phyloP scores from a whole-genome alignment of 768 basidiomycete species.

The Phanerochaete carnosa region DNA sequence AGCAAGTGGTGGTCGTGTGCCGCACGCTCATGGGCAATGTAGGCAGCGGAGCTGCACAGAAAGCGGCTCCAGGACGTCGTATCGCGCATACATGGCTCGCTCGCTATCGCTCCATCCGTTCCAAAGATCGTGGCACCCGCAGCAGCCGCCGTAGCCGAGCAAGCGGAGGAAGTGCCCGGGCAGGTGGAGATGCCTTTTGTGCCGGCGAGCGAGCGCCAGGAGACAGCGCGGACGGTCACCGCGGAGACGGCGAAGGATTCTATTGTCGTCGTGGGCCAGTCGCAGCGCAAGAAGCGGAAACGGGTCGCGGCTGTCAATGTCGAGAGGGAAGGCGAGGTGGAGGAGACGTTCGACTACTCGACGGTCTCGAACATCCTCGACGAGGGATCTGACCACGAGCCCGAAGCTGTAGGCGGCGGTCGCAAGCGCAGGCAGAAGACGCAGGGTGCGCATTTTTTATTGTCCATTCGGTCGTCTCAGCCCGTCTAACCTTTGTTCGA shows the following conservation, averaged over 20 bases:
- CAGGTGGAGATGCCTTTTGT: slow-evolving; percentile 78
- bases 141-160: background rate
- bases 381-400: slow-evolving; percentile 27
- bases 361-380: slow-evolving; percentile 41
- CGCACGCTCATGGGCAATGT: background rate
- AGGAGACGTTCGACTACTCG: slow-evolving; percentile 35
- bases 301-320: slow-evolving; percentile 25
- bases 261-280: slow-evolving; percentile 71
- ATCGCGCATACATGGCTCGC: slow-evolving; percentile 61
- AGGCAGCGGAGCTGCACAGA: slow-evolving; percentile 14
- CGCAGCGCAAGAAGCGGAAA: slow-evolving; percentile 63
- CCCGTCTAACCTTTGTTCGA: background rate
- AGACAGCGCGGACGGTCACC: slow-evolving; percentile 26
- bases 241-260: slow-evolving; percentile 43
- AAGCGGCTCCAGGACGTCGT: slow-evolving; percentile 50
- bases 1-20: slow-evolving; percentile 1
- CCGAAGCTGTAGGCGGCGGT: slow-evolving; percentile 17
- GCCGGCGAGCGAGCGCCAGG: slow-evolving; percentile 56
- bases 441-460: slow-evolving; percentile 26
- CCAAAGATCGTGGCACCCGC: slow-evolving; percentile 22
- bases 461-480: background rate
- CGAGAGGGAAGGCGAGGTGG: slow-evolving; percentile 17
- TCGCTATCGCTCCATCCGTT: slow-evolving; percentile 55
- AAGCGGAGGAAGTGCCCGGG: slow-evolving; percentile 30
- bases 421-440: slow-evolving; percentile 48